Evolutionary conservation across 805 yeast species (phyloP), one percentile per base, ranked within the genome.

Genomic region (Kuraishia ogatae): DNA sequence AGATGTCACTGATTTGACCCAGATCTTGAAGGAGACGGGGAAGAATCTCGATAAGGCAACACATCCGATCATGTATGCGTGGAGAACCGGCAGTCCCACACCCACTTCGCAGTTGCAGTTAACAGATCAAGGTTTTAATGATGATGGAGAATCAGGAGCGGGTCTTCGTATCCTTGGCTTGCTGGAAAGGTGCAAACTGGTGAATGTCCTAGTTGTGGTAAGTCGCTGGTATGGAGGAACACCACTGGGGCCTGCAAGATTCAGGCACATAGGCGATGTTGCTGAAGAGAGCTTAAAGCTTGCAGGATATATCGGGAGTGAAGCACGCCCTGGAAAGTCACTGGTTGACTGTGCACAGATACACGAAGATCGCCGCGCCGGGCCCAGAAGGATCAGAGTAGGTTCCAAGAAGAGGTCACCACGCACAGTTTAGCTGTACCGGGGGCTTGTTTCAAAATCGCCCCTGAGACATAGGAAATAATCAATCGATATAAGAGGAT

Each of bases 211-310:
- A 19, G 77, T 88, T 0, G 82, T 88, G 26, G 94, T 86, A 0
- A 80, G 88, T 0, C 65, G 96, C 57, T 88, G 96, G 96, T 86
- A 85, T 63, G 93, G 93, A 1, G 96, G 96, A 0, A 75, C 76
- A 0, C 88, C 87, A 2, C 64, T 89, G 48, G 96, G 96, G 0
- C 76, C 89, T 3, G 76, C 82, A 23, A 67, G 96, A 54, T 89
- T 88, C 62, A 74, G 88, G 56, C 84, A 82, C 60, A 87, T 89
- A 4, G 76, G 81, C 51, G 74, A 77, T 24, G 80, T 78, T 15
- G 85, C 83, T 0, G 69, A 72, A 17, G 83, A 81, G 55, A 79
- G 84, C 47, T 61, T 84, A 48, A 66, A 67, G 52, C 63, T 61
- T 7, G 80, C 76, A 0, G 69, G 71, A 0, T 72, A 50, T 24